Percentiles rank a stretch among this genome's conserved stretches.
Evolutionary conservation across 345 rosid species (phyloP).

Genomic region (Rhizophora apiculata): DNA sequence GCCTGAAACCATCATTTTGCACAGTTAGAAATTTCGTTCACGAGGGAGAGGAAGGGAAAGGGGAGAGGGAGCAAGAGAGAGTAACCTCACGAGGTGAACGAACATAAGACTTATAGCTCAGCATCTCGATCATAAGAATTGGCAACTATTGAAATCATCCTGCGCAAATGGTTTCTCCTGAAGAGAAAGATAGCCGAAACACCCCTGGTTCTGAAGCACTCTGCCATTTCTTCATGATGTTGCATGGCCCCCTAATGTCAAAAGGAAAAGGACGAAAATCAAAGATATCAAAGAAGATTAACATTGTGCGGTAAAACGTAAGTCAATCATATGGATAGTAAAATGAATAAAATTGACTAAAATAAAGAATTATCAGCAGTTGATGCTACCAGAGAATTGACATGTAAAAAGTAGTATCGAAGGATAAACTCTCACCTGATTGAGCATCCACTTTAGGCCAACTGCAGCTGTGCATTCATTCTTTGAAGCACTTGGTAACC

Average conservation of each 20-base stretch:
- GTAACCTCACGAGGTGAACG: slow-evolving; percentile 82
- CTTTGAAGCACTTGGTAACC: slow-evolving; percentile 92
- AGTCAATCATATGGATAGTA: background rate
- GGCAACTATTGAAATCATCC: slow-evolving; percentile 93
- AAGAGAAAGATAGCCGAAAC: slow-evolving; percentile 87
- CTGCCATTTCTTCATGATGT: slow-evolving; percentile 71
- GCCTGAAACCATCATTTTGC: slow-evolving; percentile 58
- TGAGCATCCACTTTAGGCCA: slow-evolving; percentile 99
- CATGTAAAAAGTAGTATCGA: background rate
- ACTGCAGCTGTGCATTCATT: slow-evolving; percentile 94
- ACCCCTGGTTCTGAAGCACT: slow-evolving; percentile 77
- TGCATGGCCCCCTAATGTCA: slow-evolving; percentile 70
- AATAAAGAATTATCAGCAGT: background rate
- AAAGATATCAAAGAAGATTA: background rate
- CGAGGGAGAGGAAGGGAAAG: background rate
- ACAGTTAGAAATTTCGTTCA: background rate
- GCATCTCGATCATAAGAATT: slow-evolving; percentile 78
- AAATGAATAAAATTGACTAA: background rate
- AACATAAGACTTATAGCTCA: slow-evolving; percentile 80
- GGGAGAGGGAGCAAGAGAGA: background rate
- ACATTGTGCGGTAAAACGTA: too few relatives aligned
- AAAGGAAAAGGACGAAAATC: background rate
- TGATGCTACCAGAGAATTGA: background rate
- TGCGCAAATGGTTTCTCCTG: slow-evolving; percentile 81
- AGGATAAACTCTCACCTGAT: slow-evolving; percentile 54